A percentile compares a stretch with the other conserved stretches of the same genome.
Conservation (phyloP, 2,329 filamentous ascomycete species). For the Fusarium sublunatum region DNA sequence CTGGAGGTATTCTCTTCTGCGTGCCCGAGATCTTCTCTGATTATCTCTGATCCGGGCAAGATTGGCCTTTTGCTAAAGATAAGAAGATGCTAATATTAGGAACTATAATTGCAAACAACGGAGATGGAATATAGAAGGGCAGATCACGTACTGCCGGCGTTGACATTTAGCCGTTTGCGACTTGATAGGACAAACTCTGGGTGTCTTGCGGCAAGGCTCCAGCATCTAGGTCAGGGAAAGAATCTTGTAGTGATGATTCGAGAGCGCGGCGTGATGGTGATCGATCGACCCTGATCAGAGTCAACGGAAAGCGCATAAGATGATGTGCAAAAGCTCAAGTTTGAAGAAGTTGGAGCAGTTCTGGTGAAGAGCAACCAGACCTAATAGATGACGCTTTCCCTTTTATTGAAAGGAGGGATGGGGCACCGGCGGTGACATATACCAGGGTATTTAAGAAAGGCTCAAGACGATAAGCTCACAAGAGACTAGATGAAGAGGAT, state of each 20-base stretch:
- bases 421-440: slow-evolving; percentile 36
- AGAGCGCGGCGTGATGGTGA: slow-evolving; percentile 14
- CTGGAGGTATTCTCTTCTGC: slow-evolving; percentile 77
- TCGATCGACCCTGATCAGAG: slow-evolving; percentile 15
- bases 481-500: slow-evolving; percentile 15
- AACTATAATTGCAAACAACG: slow-evolving; percentile 22
- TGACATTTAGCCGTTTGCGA: slow-evolving; percentile 48
- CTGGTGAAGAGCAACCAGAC: slow-evolving; percentile 26
- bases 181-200: slow-evolving; percentile 28
- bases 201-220: slow-evolving; percentile 22
- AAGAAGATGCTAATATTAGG: slow-evolving; percentile 30
- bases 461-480: slow-evolving; percentile 32
- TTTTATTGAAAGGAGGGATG: slow-evolving; percentile 42
- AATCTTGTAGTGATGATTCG: slow-evolving; percentile 24
- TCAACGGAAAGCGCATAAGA: slow-evolving; percentile 20
- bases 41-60: slow-evolving; percentile 76
- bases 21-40: slow-evolving; percentile 78
- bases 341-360: slow-evolving; percentile 29
- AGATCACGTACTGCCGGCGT: slow-evolving; percentile 47
- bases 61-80: slow-evolving; percentile 53
- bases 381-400: slow-evolving; percentile 40
- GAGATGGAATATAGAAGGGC: slow-evolving; percentile 11
- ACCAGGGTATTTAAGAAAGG: slow-evolving; percentile 35
- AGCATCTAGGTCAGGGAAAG: slow-evolving; percentile 40
- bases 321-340: slow-evolving; percentile 23